These are phyloP conservation scores for Salix suchowensis DNA, from an alignment of 345 rosid genomes.

Conservation along the genomic window DNA sequence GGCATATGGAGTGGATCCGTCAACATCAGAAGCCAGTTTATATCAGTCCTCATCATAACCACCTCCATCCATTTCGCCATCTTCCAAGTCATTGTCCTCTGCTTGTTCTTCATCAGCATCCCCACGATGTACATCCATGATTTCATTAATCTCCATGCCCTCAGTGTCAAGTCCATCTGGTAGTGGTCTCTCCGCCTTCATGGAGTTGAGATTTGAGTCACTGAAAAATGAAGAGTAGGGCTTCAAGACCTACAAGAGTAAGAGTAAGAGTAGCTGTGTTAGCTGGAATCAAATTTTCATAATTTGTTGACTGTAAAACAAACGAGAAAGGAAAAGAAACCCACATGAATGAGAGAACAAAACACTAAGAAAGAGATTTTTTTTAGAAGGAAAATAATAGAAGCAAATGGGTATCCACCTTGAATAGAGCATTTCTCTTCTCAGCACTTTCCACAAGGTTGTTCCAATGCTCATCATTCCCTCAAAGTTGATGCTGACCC, in stretches of 20 bases:
- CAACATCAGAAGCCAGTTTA: not conserved
- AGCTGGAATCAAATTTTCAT: not conserved
- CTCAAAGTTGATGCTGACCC: constrained; percentile 77
- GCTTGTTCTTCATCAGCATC: constrained; percentile 39
- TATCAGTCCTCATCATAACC: constrained; percentile 29
- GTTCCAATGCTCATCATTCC: constrained; percentile 71
- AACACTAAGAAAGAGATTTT: not conserved
- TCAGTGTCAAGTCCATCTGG: constrained; percentile 14
- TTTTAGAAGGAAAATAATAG: too few relatives aligned
- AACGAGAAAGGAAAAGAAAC: not conserved
- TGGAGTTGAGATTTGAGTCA: constrained; percentile 50
- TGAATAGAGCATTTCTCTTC: constrained; percentile 49
- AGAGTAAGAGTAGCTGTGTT: constrained; percentile 11
- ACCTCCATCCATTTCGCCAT: constrained; percentile 45
- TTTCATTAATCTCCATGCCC: constrained; percentile 23
- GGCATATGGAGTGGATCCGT: too few relatives aligned
- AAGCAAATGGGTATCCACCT: constrained; percentile 34
- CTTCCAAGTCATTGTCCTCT: constrained; percentile 45
- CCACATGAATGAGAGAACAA: not conserved
- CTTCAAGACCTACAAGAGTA: constrained; percentile 62
- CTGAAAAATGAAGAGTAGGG: constrained; percentile 58
- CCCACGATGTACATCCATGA: constrained; percentile 9
- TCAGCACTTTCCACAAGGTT: constrained; percentile 76
- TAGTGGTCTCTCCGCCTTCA: constrained; percentile 24
- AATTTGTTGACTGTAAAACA: too few relatives aligned